These are phyloP conservation scores for Megacollybia marginata DNA, from an alignment of 768 basidiomycete genomes.

Conservation along the genomic window DNA sequence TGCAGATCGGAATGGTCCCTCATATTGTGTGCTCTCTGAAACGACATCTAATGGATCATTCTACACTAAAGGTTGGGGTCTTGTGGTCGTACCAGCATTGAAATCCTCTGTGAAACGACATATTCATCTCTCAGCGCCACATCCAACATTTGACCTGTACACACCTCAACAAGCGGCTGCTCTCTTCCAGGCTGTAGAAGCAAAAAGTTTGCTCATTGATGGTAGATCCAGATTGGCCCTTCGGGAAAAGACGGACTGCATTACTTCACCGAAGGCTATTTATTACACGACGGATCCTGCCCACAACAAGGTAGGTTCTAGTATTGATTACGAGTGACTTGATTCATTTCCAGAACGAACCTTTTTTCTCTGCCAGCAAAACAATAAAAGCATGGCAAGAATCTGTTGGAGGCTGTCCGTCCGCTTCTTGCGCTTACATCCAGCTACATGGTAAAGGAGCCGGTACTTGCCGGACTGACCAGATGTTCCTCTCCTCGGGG, in stretches of 20 bases:
- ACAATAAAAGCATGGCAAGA: constrained; percentile 34
- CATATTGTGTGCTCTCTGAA: constrained; percentile 28
- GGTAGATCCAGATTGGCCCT: constrained; percentile 32
- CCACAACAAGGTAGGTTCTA: too few relatives aligned
- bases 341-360: too few relatives aligned
- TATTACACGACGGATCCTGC: constrained; percentile 41
- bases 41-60: constrained; percentile 2
- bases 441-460: constrained; percentile 40
- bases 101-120: constrained; percentile 15
- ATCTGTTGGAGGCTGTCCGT: constrained; percentile 27
- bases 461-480: constrained; percentile 29
- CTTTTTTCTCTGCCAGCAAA: constrained; percentile 33
- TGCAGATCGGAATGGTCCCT: constrained; percentile 13
- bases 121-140: constrained; percentile 39
- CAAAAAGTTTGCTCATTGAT: constrained; percentile 34
- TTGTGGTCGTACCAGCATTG: constrained; percentile 24
- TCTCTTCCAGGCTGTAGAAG: constrained; percentile 30
- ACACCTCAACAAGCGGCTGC: constrained; percentile 33
- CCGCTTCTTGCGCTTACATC: constrained; percentile 33
- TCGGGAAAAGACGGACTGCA: constrained; percentile 23
- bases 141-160: constrained; percentile 31
- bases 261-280: constrained; percentile 13
- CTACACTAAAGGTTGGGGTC: constrained; percentile 30
- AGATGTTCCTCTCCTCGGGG: constrained; percentile 38
- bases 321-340: too few relatives aligned